Percentiles rank a stretch among this genome's conserved stretches.
phyloP scores from a whole-genome alignment of 2,329 filamentous ascomycete genomes.

The Calonectria pteridis region DNA sequence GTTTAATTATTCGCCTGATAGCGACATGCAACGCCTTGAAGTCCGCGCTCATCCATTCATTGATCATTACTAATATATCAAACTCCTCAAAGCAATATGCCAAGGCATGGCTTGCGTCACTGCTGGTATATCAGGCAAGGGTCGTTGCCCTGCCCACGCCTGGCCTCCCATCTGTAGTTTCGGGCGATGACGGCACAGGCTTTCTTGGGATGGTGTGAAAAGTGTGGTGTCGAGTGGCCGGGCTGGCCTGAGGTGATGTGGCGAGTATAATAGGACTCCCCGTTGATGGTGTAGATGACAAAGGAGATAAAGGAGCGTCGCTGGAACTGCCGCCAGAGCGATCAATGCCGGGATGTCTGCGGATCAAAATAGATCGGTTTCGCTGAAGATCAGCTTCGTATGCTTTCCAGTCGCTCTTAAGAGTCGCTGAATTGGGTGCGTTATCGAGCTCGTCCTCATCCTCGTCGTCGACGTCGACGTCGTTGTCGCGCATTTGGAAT shows the following conservation, averaged over 20 bases:
- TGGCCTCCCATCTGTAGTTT: slow-evolving; percentile 23
- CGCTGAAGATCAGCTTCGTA: slow-evolving; percentile 52
- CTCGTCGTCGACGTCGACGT: slow-evolving; percentile 31
- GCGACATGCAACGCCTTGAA: slow-evolving; percentile 16
- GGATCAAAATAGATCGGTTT: slow-evolving; percentile 45
- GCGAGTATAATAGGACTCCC: background rate
- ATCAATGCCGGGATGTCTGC: slow-evolving; percentile 46
- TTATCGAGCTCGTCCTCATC: slow-evolving; percentile 31
- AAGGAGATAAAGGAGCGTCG: slow-evolving; percentile 6
- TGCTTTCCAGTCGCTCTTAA: slow-evolving; percentile 54
- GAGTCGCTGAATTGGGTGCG: slow-evolving; percentile 17
- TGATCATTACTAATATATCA: slow-evolving; percentile 19
- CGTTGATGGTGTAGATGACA: background rate
- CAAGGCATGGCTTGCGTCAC: slow-evolving; percentile 5
- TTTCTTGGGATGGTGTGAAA: slow-evolving; percentile 35
- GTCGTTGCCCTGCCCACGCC: slow-evolving; percentile 26
- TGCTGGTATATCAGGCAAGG: background rate
- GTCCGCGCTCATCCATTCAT: slow-evolving; percentile 12
- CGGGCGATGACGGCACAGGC: slow-evolving; percentile 31
- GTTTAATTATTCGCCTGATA: slow-evolving; percentile 15
- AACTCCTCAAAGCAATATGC: background rate
- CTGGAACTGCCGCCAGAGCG: slow-evolving; percentile 24
- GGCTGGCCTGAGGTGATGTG: background rate
- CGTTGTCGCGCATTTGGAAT: slow-evolving; percentile 11
- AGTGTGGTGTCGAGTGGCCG: slow-evolving; percentile 10